Base-by-base conservation (phyloP, 257 asterid species). In the Lithospermum erythrorhizon region DNA sequence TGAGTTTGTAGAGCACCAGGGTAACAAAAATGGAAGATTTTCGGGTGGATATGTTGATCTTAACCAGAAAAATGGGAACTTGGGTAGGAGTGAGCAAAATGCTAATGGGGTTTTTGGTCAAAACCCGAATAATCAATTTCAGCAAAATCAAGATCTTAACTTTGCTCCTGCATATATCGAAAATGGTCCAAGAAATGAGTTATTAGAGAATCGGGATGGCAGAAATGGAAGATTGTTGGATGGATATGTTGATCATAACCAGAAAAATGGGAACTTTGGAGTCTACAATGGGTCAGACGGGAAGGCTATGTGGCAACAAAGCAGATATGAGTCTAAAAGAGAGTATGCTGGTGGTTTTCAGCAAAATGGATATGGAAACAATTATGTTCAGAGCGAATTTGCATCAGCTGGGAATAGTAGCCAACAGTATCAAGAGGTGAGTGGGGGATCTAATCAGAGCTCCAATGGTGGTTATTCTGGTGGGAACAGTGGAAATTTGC, bases 101-200 rank as follows among this genome's bases (percentile, higher is more conserved):
- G 75, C 69, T 61, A 61, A 13, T 30, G 53, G 77, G 71, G 77
- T 71, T 71, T 64, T 71, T 76, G 83, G 60, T 63, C 22, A 48
- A 65, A 48, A 32, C 21, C 67, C 65, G n/a, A n/a, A n/a, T 25
- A 35, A 51, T 16, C 70, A 10, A 59, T 53, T 21, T 58, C 66
- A 48, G 17, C 74, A 75, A 1, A 55, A 14, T 16, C 61, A 51
- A 59, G 57, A 55, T 63, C 58, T 61, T 20, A 52, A 61, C 24
- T 67, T 62, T 30, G 63, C 67, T 20, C 8, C 18, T 11, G 72
- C 61, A 21, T 61, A 57, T 20, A 22, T 5, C 27, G 55, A 53
- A 17, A 53, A 24, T 24, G 55, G 41, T 56, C 56, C 23, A 55
- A 55, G 47, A 48, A 61, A 22, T 52, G 67, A 48, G 30, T 29